Evolutionary conservation across 2,329 filamentous ascomycete species (phyloP), one percentile per base, ranked within the genome.

Genomic region (Fusarium camptoceras): DNA sequence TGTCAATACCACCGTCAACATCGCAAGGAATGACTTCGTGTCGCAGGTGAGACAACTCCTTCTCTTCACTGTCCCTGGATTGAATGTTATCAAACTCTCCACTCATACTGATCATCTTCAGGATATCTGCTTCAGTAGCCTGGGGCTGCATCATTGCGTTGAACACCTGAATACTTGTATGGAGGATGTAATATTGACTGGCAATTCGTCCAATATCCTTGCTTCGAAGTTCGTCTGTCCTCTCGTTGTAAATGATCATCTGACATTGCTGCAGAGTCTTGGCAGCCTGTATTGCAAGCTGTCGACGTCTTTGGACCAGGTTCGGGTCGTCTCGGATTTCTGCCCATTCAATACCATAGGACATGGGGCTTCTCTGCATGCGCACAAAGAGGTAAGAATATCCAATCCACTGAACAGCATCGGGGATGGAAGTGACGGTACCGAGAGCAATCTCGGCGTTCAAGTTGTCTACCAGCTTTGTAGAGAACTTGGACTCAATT

Each of bases 231-330:
- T 98, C 95, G 73, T 98, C 95, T 0, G 95, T 99, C 20, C 86
- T 88, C 76, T 98, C 96, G 72, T 99, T 98, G 84, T 95, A 99
- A 59, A 99, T 96, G 75, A 99, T 96, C 97, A 99, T 99, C 81
- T 99, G 96, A 73, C 93, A 97, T 76, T 94, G 88, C 76, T 98
- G 94, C 44, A 99, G 83, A 8, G 93, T 92, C 44, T 91, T 87
- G 1, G 96, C 96, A 25, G 96, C 96, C 74, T 97, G 91, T 46
- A 97, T 94, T 56, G 96, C 92, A 55, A 99, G 84, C 70, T 96
- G 91, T 5, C 94, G 89, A 54, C 96, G 89, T 72, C 95, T 87
- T 76, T 96, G 92, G 3, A 98, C 94, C 27, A 99, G 86, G 63
- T 90, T 91, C 0, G 94, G 94, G 75, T 99, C 96, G 72, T 98